phyloP scores from a whole-genome alignment of 2,329 filamentous ascomycete species.

The Ascochyta lentis region DNA sequence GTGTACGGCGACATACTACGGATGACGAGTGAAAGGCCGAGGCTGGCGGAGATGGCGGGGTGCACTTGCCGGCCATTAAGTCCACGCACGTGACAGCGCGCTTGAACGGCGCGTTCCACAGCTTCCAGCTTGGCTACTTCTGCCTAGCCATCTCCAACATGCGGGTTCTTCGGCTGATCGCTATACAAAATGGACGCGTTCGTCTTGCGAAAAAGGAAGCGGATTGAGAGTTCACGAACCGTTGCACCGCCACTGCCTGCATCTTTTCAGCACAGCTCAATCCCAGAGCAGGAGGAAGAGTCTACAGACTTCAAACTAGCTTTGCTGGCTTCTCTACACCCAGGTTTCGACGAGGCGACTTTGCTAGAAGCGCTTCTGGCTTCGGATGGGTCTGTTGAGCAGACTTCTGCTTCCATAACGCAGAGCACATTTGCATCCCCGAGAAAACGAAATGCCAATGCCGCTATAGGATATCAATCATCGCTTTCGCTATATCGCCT shows the following conservation, averaged over 20 bases:
- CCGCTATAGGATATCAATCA: slow-evolving; percentile 52
- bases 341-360: slow-evolving; percentile 66
- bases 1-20: slow-evolving; percentile 25
- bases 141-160: not conserved
- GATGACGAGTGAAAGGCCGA: slow-evolving; percentile 33
- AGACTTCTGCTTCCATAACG: slow-evolving; percentile 65
- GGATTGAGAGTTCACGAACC: slow-evolving; percentile 20
- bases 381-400: slow-evolving; percentile 76
- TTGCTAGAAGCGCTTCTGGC: slow-evolving; percentile 81
- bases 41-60: slow-evolving; percentile 30
- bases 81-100: slow-evolving; percentile 24
- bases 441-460: slow-evolving; percentile 37
- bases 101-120: slow-evolving; percentile 15
- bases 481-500: slow-evolving; percentile 46
- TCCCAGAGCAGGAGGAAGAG: slow-evolving; percentile 63
- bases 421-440: slow-evolving; percentile 40
- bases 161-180: not conserved
- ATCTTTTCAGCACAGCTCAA: not conserved
- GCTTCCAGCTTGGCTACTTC: not conserved
- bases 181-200: slow-evolving; percentile 46
- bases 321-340: slow-evolving; percentile 78
- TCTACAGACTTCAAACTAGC: slow-evolving; percentile 91
- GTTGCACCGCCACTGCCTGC: not conserved
- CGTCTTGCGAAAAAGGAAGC: slow-evolving; percentile 47
- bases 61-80: slow-evolving; percentile 4